Percentiles rank a stretch among this genome's conserved stretches.
phyloP scores from a whole-genome alignment of 164 flowering plant genomes.

The Liquidambar formosana region DNA sequence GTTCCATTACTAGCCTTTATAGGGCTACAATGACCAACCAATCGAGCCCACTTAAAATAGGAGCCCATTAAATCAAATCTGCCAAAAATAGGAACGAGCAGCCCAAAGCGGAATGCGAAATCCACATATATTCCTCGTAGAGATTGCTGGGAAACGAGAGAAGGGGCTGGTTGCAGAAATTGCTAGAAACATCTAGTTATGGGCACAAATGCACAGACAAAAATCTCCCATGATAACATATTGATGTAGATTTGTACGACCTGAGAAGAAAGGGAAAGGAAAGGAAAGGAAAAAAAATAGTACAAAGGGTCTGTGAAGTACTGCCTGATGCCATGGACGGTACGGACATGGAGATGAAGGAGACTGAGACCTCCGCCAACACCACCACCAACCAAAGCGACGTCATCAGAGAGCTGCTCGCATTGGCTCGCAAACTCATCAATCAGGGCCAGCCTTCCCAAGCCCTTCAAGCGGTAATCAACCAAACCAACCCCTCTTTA shows the following conservation, averaged over 20 bases:
- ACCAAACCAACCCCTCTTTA: background rate
- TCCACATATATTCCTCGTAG: no score
- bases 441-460: slow-evolving; percentile 45
- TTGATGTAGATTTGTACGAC: background rate
- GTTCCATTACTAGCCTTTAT: no score
- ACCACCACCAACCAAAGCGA: slow-evolving; percentile 12
- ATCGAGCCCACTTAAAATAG: no score
- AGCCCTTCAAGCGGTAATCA: slow-evolving; percentile 52
- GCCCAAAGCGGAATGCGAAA: no score
- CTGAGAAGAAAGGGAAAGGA: no score
- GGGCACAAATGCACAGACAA: background rate
- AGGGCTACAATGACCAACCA: no score
- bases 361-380: slow-evolving; percentile 14
- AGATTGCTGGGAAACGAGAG: no score
- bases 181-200: slow-evolving; percentile 9
- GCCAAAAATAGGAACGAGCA: no score
- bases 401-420: slow-evolving; percentile 27
- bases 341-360: slow-evolving; percentile 26
- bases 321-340: slow-evolving; percentile 13
- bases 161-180: background rate
- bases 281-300: background rate
- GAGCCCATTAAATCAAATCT: no score
- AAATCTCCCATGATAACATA: background rate
- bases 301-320: background rate
- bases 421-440: slow-evolving; percentile 42